Evolutionary conservation across 228 moss, liverwort and hornwort species (phyloP).

Genomic region (Sphagnum fallax): DNA sequence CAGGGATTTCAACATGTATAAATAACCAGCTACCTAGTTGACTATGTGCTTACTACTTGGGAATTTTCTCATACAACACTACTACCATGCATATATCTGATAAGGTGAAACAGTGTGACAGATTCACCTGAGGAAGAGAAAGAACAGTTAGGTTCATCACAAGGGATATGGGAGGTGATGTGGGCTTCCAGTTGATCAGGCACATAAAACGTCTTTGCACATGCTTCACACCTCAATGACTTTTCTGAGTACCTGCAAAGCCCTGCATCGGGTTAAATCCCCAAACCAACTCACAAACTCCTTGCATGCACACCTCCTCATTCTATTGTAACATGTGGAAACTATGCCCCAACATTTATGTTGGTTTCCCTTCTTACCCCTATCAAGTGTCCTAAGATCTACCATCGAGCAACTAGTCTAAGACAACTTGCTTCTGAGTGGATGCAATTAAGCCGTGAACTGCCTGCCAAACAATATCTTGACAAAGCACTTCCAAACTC

Average conservation of each 20-base stretch:
- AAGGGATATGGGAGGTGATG: conserved; percentile 72
- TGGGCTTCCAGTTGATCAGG: conserved; percentile 68
- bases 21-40: too few relatives aligned
- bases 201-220: conserved; percentile 68
- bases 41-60: background rate
- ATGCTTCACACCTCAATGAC: conserved; percentile 70
- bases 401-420: background rate
- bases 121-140: conserved; percentile 90
- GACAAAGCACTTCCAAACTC: too few relatives aligned
- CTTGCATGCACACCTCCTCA: too few relatives aligned
- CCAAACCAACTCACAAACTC: background rate
- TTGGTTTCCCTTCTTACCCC: too few relatives aligned
- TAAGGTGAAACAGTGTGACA: background rate
- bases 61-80: background rate
- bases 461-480: too few relatives aligned
- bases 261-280: conserved; percentile 10
- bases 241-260: conserved; percentile 54
- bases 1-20: too few relatives aligned
- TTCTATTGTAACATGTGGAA: too few relatives aligned
- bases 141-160: conserved; percentile 82
- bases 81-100: too few relatives aligned
- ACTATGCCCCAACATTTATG: too few relatives aligned
- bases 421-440: background rate
- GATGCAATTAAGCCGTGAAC: background rate
- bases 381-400: too few relatives aligned